Evolutionary conservation across 1,284 basidiomycete species (phyloP), one percentile per base, ranked within the genome.

Genomic region (Pyrrhoderma noxium): DNA sequence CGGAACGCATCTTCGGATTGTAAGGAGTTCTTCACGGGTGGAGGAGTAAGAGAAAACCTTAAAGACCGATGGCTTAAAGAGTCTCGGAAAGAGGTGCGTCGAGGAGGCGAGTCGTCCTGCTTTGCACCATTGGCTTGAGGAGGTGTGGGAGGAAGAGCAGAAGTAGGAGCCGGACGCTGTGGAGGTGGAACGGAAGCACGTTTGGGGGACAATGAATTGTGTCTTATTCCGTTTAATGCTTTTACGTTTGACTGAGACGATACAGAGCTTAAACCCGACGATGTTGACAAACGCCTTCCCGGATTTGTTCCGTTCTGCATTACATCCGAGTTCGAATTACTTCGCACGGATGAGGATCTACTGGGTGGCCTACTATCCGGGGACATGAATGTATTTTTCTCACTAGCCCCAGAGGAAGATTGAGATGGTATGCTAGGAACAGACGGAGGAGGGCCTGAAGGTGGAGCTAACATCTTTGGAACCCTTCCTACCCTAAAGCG

Each of bases 81-180:
- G 52, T 72, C 76, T 49, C 77, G 75, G 65, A 78, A 74, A 4
- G 71, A 66, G 8, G 71, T 64, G 11, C 60, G 75, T 78, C 38
- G 53, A 21, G 58, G 51, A 1, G 64, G 56, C 9, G 63, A 57
- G 19, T 61, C 61, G 21, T 53, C 58, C 11, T 56, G 56, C 31
- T 55, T 56, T 41, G 61, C 51, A 40, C 65, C 66, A 54, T 64
- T 60, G 13, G 61, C 62, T 2, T 52, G 35, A 8, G 45, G 13
- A 22, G 82, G 83, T 3, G 83, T 78, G 51, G 82, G 82, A 25
- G 85, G 84, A 9, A 82, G 75, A 7, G 85, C 82, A 49, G 73
- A 74, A 16, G 72, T 80, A 0, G 85, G 85, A 3, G 81, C 76
- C 34, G 85, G 85, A 9, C 81, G 77, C 45, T 75, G 76, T 2